phyloP scores from a whole-genome alignment of 2,329 filamentous ascomycete species.

The Piedraia hortae region DNA sequence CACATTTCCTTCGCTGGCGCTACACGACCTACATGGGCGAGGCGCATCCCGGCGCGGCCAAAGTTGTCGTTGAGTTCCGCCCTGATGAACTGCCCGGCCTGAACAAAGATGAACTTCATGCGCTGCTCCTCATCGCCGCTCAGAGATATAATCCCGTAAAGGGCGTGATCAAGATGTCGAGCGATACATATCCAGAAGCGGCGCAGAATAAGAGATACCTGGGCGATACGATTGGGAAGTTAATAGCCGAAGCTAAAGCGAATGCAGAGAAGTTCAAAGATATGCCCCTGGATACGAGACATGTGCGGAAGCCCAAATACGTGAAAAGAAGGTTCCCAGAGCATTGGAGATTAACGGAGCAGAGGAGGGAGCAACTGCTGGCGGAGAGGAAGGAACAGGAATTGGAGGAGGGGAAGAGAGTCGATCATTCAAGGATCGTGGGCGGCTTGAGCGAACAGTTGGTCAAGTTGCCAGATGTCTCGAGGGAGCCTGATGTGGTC shows the following conservation, averaged over 20 bases:
- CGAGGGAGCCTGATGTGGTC: too few relatives aligned
- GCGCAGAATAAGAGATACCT: constrained; percentile 96
- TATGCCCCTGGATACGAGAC: constrained; percentile 65
- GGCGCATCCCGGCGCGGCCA: constrained; percentile 65
- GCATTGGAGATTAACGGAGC: constrained; percentile 52
- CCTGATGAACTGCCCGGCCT: constrained; percentile 39
- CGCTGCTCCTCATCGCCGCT: constrained; percentile 70
- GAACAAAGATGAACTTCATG: constrained; percentile 38
- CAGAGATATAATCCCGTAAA: constrained; percentile 65
- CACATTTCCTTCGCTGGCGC: constrained; percentile 51
- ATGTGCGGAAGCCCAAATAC: too few relatives aligned
- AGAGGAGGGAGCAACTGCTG: constrained; percentile 38
- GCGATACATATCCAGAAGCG: constrained; percentile 56
- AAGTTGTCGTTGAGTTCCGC: constrained; percentile 80
- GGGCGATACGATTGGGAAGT: constrained; percentile 42
- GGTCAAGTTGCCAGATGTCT: too few relatives aligned
- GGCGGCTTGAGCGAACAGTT: too few relatives aligned
- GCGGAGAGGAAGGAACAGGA: constrained; percentile 26
- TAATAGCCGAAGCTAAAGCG: constrained; percentile 44
- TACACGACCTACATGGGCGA: constrained; percentile 96
- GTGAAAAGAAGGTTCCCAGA: constrained; percentile 47
- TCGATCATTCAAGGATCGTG: constrained; percentile 20
- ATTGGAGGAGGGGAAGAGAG: constrained; percentile 26
- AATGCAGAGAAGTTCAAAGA: constrained; percentile 60
- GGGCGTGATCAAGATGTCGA: constrained; percentile 64